Evolutionary conservation across 257 asterid genomes (phyloP), one percentile per base, ranked within the genome.

Genomic region (Avicennia marina): DNA sequence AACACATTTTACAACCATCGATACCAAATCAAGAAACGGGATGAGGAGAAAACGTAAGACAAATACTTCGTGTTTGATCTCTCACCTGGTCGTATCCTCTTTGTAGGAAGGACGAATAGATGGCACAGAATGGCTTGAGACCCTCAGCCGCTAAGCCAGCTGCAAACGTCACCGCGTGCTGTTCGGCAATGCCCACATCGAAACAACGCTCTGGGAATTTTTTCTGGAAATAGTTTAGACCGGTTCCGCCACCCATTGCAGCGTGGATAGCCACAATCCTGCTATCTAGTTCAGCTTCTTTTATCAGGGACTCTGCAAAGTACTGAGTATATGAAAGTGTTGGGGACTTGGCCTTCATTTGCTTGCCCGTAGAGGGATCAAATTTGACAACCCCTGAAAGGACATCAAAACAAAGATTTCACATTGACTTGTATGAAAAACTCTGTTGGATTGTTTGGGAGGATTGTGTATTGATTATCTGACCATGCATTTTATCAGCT

Each of bases 211-310:
- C 73, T 0, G 96, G 96, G 46, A 79, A 84, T 4, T 39, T 68
- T 40, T 87, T 87, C 61, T 87, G 94, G 65, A 87, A 87, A 53
- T 77, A 79, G 36, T 84, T 87, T 6, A 87, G 77, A 46, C 96
- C 96, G 7, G 96, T 87, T 44, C 96, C 96, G 51, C 96, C 96
- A 4, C 96, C 96, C 96, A 87, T 87, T 60, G 96, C 94, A 13
- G 95, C 95, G 67, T 84, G 94, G 17, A 87, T 81, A 26, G 83
- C 90, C 50, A 87, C 88, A 43, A 87, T 58, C 67, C 49, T 79
- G 55, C 58, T 49, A 46, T 87, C 96, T 12, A 22, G 26, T 63
- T 81, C 87, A 13, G 96, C 96, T 78, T 87, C 96, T 72, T 73
- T 82, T 24, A 81, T 78, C 42, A 87, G 73, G 18, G 96, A 69